Base-by-base conservation (phyloP, 306 rosid species). In the Chamaecrista fasciculata region DNA sequence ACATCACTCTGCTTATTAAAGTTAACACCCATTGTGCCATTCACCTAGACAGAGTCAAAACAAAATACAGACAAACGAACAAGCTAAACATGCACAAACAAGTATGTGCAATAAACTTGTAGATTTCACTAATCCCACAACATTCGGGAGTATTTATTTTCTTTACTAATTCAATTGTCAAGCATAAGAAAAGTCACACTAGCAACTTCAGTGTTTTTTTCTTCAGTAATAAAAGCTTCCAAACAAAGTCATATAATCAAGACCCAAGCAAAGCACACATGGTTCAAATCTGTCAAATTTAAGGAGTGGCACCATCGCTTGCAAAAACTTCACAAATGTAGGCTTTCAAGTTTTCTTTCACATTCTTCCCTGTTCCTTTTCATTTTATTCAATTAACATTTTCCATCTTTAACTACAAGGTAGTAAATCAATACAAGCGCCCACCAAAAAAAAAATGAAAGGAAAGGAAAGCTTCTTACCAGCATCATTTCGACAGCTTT, bases 401-500 rank as follows among this genome's bases (percentile, higher is more conserved):
- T 16, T 48, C 11, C 39, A 63, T 36, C 66, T 47, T 62, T 39
- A 8, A 53, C 51, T 15, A 46, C 7, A 40, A 56, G 7, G 11
- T 11, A 34, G 16, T 19, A 70, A 70, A 16, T 73, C 25, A 18
- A 47, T 51, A 19, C 60, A 70, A 73, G 36, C 51, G 65, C 56
- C 44, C 69, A 8, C 48, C 39, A 50, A 49, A 11, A 29, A 24
- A 33, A 49, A 28, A 42, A 7, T 49, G 24, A 60, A 49, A 19
- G 25, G 52, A 67, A 49, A 33, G 46, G 5, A 26, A 63, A n/a
- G n/a, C n/a, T n/a, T n/a, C 76, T 56, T 84, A 95, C 99, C 95
- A 95, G 85, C 95, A 95, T 91, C 89, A 95, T 91, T 31, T 91
- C 97, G 74, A 95, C 60, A 58, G 96, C 95, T 81, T 91, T 91